A percentile compares a stretch with the other conserved stretches of the same genome.
Evolutionary conservation across 2,329 filamentous ascomycete genomes (phyloP).

Genomic region (Fusarium sp.): DNA sequence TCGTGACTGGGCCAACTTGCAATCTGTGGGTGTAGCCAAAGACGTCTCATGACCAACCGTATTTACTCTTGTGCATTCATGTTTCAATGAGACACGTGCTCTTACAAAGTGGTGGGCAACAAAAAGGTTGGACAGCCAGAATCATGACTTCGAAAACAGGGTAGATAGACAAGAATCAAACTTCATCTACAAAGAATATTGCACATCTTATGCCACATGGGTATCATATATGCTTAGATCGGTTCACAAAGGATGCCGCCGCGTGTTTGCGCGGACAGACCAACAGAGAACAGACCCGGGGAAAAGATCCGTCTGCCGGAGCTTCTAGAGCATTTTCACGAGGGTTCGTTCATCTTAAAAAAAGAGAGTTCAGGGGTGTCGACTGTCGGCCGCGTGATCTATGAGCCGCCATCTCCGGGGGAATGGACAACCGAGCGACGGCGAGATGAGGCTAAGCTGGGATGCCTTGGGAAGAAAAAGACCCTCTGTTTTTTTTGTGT

Average conservation of each 20-base stretch:
- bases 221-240: slow-evolving; percentile 9
- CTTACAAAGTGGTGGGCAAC: slow-evolving; percentile 17
- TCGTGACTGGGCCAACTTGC: slow-evolving; percentile 25
- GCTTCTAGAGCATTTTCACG: slow-evolving; percentile 34
- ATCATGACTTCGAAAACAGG: neutral
- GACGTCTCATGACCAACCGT: slow-evolving; percentile 32
- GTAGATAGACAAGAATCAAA: neutral
- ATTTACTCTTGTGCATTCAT: slow-evolving; percentile 8
- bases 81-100: slow-evolving; percentile 32
- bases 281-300: slow-evolving; percentile 7
- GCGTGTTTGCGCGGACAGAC: neutral
- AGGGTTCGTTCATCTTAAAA: slow-evolving; percentile 33
- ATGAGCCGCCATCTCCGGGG: slow-evolving; percentile 43
- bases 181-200: neutral
- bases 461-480: slow-evolving; percentile 5
- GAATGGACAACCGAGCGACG: slow-evolving; percentile 25
- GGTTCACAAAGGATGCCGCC: slow-evolving; percentile 8
- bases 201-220: slow-evolving; percentile 13
- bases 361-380: slow-evolving; percentile 27
- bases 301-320: slow-evolving; percentile 29
- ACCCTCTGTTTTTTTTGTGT: neutral
- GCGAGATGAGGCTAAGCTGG: slow-evolving; percentile 36
- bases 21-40: slow-evolving; percentile 25
- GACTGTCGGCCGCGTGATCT: slow-evolving; percentile 35
- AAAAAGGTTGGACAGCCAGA: neutral